These are phyloP conservation scores for sunflower (Helianthus annuus) DNA, from an alignment of 129 eudicot genomes.

Conservation along the genomic window HanXRQr2.0-SUNRISE NC_035441.2:121026083-121026582, in stretches of 20 bases:
- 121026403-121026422: slow-evolving; percentile 74
- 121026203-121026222: slow-evolving; percentile 23
- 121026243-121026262: slow-evolving; percentile 1
- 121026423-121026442: slow-evolving; percentile 80
- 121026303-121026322: background rate
- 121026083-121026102: slow-evolving; percentile 24
- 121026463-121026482: slow-evolving; percentile 67
- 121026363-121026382: slow-evolving; percentile 15
- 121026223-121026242: slow-evolving; percentile 16
- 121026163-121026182: slow-evolving; percentile 25
- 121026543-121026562: slow-evolving; percentile 35
- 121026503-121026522: slow-evolving; percentile 2
- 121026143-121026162: slow-evolving; percentile 23
- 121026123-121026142: slow-evolving; percentile 38
- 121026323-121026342: too few species aligned
- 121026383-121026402: slow-evolving; percentile 16
- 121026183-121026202: slow-evolving; percentile 9
- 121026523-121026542: slow-evolving; percentile 4
- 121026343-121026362: background rate
- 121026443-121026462: slow-evolving; percentile 76
- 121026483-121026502: slow-evolving; percentile 47
- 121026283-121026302: background rate
- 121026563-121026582: slow-evolving; percentile 71
- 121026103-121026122: slow-evolving; percentile 27
- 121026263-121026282: background rate